Conservation (phyloP, 2,329 filamentous ascomycete species). For the Aspergillus fischeri region DNA sequence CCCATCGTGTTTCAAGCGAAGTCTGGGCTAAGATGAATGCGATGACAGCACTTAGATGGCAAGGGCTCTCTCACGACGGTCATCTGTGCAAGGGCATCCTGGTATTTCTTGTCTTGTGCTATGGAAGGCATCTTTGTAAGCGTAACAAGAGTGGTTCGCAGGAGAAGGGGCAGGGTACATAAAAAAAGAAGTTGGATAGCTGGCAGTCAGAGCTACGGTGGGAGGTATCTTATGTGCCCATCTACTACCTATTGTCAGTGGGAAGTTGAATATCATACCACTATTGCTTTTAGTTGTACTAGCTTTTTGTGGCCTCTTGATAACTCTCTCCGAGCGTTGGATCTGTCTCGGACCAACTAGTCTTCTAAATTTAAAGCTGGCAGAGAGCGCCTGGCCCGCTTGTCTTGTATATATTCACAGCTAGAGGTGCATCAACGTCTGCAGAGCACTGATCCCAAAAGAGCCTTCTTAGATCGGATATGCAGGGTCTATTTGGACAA, state of each 20-base stretch:
- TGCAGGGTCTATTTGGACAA: neutral
- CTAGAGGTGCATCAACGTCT: neutral
- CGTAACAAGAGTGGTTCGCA: neutral
- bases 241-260: neutral
- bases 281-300: neutral
- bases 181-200: neutral
- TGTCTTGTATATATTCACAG: neutral
- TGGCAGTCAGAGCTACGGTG: neutral
- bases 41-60: neutral
- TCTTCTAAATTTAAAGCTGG: neutral
- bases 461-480: neutral
- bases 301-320: neutral
- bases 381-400: no score
- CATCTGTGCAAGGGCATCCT: neutral
- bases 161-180: neutral
- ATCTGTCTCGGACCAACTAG: neutral
- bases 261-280: neutral
- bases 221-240: neutral
- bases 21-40: neutral
- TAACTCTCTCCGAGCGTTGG: neutral
- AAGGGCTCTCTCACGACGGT: no score
- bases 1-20: neutral
- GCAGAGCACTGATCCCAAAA: neutral
- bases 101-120: neutral
- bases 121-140: neutral